phyloP scores from a whole-genome alignment of 2,329 filamentous ascomycete genomes.

The Apiospora pterosperma region DNA sequence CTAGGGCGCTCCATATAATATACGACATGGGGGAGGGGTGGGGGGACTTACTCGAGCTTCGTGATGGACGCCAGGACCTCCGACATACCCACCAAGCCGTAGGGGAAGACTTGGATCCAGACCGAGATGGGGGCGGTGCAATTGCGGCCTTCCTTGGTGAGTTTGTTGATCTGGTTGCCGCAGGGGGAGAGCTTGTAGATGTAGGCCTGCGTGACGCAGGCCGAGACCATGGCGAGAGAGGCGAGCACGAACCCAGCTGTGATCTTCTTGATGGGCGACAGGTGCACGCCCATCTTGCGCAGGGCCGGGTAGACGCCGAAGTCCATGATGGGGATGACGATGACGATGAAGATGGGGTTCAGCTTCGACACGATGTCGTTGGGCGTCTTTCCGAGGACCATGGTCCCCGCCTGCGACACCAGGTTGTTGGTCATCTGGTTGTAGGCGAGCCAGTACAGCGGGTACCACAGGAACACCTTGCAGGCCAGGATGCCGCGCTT shows the following conservation, averaged over 20 bases:
- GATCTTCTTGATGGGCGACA: conserved; percentile 55
- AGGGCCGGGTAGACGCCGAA: conserved; percentile 56
- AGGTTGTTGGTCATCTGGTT: conserved; percentile 32
- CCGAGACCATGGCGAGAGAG: conserved; percentile 50
- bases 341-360: conserved; percentile 56
- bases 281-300: conserved; percentile 46
- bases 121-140: conserved; percentile 44
- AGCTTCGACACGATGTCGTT: conserved; percentile 61
- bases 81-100: conserved; percentile 48
- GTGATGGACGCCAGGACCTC: conserved; percentile 54
- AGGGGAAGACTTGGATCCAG: conserved; percentile 48
- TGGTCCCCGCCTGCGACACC: conserved; percentile 37
- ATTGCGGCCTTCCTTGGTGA: conserved; percentile 38
- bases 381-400: conserved; percentile 44
- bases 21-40: neutral
- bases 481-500: conserved; percentile 45
- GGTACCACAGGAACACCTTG: conserved; percentile 39
- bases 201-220: conserved; percentile 52
- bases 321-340: conserved; percentile 52
- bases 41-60: conserved; percentile 50
- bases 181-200: conserved; percentile 57
- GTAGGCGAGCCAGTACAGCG: conserved; percentile 37
- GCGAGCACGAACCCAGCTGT: conserved; percentile 51
- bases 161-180: conserved; percentile 27
- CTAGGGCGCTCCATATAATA: too few relatives aligned